Conservation (phyloP, 306 rosid genomes). For the Gastrolobium bilobum region DNA sequence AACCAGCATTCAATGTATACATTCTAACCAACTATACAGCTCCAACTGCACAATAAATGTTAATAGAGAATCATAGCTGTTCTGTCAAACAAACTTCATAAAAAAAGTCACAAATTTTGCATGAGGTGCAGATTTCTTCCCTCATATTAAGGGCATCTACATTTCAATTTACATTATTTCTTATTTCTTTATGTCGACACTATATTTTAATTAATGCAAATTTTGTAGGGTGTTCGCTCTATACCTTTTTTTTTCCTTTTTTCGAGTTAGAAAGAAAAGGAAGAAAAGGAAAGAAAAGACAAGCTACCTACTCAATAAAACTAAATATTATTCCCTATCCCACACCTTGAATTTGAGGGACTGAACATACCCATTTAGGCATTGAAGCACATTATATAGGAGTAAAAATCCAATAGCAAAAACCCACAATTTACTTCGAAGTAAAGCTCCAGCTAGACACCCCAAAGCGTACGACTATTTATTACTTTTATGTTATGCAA, state of each 20-base stretch:
- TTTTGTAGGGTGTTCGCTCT: no score
- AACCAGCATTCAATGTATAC: conserved; percentile 5
- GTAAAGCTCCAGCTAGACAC: conserved; percentile 25
- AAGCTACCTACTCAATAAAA: neutral
- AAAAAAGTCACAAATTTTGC: neutral
- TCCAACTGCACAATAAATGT: conserved; percentile 46
- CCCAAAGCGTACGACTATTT: neutral
- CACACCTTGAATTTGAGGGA: neutral
- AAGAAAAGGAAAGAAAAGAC: neutral
- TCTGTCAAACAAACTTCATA: conserved; percentile 5
- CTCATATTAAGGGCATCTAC: conserved; percentile 48
- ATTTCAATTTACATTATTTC: neutral
- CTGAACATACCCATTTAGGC: neutral
- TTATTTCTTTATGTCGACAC: neutral
- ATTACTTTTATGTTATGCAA: neutral
- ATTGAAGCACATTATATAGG: neutral
- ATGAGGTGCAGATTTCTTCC: conserved; percentile 45
- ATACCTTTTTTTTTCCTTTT: no score
- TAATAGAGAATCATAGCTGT: neutral
- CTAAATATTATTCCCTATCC: neutral
- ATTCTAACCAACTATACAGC: conserved; percentile 22
- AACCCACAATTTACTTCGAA: neutral
- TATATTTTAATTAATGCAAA: neutral
- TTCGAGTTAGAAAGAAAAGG: no score
- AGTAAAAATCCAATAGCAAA: conserved; percentile 13